Conservation (phyloP, 148 eudicot species). For the Bassia scoparia region DNA sequence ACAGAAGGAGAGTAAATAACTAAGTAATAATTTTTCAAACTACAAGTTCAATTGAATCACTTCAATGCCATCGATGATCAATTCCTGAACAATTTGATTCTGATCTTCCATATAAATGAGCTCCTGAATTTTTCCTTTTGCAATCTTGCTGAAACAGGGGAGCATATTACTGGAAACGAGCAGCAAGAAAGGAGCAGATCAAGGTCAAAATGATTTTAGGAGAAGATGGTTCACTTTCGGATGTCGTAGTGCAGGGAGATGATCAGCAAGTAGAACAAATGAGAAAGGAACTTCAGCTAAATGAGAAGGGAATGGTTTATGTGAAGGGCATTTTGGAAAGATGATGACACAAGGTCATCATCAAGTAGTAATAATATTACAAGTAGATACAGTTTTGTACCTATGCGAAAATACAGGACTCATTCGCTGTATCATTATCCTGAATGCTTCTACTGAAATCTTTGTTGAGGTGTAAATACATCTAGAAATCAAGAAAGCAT, state of each 20-base stretch:
- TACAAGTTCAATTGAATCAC: neutral
- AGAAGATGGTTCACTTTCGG: slow-evolving; percentile 66
- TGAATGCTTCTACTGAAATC: neutral
- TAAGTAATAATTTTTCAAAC: too few species aligned
- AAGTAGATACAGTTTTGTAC: neutral
- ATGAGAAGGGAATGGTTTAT: slow-evolving; percentile 94
- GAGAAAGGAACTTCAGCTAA: slow-evolving; percentile 74
- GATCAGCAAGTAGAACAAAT: slow-evolving; percentile 81
- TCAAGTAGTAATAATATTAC: neutral
- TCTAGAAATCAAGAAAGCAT: neutral
- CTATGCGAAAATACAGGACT: slow-evolving; percentile 1
- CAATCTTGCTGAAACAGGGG: slow-evolving; percentile 45
- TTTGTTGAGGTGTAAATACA: slow-evolving; percentile 17
- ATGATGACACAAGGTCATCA: slow-evolving; percentile 14
- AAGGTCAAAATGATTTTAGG: slow-evolving; percentile 83
- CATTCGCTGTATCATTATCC: neutral
- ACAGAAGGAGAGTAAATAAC: neutral
- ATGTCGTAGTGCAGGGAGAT: slow-evolving; percentile 83
- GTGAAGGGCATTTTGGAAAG: slow-evolving; percentile 87
- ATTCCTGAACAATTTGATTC: neutral
- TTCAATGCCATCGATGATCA: neutral
- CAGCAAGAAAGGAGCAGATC: slow-evolving; percentile 88
- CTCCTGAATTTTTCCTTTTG: neutral
- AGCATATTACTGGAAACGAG: slow-evolving; percentile 76
- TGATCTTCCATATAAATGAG: neutral